phyloP scores from a whole-genome alignment of 2,329 filamentous ascomycete species.

The Fusarium xylarioides region DNA sequence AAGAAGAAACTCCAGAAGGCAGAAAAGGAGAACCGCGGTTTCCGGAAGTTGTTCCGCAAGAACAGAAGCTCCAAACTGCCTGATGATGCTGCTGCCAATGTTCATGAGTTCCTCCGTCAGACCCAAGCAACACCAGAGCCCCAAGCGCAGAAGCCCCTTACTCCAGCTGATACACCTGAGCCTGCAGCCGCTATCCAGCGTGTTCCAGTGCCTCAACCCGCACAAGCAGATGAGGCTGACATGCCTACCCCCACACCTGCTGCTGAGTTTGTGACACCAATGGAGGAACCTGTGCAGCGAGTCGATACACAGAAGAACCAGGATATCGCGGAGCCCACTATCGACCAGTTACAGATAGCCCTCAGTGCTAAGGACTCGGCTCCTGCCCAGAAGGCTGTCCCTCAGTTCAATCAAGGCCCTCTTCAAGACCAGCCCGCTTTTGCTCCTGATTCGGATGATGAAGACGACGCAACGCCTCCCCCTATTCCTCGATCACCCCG shows the following conservation, averaged over 20 bases:
- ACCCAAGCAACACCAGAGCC: conserved; percentile 44
- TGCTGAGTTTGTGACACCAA: conserved; percentile 36
- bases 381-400: conserved; percentile 49
- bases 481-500: conserved; percentile 58
- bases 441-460: conserved; percentile 66
- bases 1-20: conserved; percentile 66
- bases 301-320: conserved; percentile 34
- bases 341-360: conserved; percentile 34
- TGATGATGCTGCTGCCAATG: conserved; percentile 61
- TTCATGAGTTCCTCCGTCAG: conserved; percentile 60
- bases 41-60: conserved; percentile 74
- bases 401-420: conserved; percentile 87
- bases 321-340: conserved; percentile 34
- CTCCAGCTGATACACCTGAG: conserved; percentile 41
- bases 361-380: conserved; percentile 17
- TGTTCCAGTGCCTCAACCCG: neutral
- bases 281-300: conserved; percentile 33
- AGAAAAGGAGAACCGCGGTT: conserved; percentile 58
- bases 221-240: conserved; percentile 21
- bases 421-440: conserved; percentile 88
- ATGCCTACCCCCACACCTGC: conserved; percentile 30
- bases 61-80: conserved; percentile 66
- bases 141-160: conserved; percentile 8
- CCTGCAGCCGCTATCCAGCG: conserved; percentile 34
- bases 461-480: conserved; percentile 60